Evolutionary conservation across 495 filamentous ascomycete species (phyloP).

Genomic region (Aspergillus nidulans): DNA sequence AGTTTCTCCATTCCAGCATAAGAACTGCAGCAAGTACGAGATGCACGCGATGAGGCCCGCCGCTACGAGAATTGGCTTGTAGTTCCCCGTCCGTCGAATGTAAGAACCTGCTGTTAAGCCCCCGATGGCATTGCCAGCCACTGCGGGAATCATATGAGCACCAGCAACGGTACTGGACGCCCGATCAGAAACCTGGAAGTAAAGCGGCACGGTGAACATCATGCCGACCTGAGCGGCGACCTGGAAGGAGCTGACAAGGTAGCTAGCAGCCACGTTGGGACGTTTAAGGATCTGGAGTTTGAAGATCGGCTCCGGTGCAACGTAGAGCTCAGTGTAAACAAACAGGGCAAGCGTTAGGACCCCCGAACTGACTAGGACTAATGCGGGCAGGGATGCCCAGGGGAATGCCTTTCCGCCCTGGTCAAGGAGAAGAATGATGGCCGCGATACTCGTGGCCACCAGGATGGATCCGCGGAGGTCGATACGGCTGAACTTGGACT

Average conservation of each 20-base stretch:
- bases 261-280: slow-evolving; percentile 51
- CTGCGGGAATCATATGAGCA: slow-evolving; percentile 58
- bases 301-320: slow-evolving; percentile 57
- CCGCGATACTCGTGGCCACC: slow-evolving; percentile 44
- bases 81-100: slow-evolving; percentile 56
- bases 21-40: slow-evolving; percentile 52
- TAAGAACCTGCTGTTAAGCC: slow-evolving; percentile 54
- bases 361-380: slow-evolving; percentile 14
- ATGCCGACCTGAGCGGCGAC: slow-evolving; percentile 53
- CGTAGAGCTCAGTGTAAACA: slow-evolving; percentile 45
- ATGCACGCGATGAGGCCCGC: slow-evolving; percentile 46
- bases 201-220: slow-evolving; percentile 55
- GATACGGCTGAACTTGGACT: slow-evolving; percentile 37
- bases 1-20: slow-evolving; percentile 60
- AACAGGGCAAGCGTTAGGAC: slow-evolving; percentile 42
- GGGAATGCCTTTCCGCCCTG: slow-evolving; percentile 54
- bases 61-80: slow-evolving; percentile 50
- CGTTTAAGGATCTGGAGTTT: slow-evolving; percentile 53
- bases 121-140: slow-evolving; percentile 61
- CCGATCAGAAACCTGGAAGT: slow-evolving; percentile 60
- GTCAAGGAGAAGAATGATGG: slow-evolving; percentile 53
- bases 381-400: slow-evolving; percentile 46
- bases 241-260: slow-evolving; percentile 50
- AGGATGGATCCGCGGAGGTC: slow-evolving; percentile 55
- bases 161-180: slow-evolving; percentile 55